Base-by-base conservation (phyloP, 768 basidiomycete species). In the Glaciozyma antarctica region DNA sequence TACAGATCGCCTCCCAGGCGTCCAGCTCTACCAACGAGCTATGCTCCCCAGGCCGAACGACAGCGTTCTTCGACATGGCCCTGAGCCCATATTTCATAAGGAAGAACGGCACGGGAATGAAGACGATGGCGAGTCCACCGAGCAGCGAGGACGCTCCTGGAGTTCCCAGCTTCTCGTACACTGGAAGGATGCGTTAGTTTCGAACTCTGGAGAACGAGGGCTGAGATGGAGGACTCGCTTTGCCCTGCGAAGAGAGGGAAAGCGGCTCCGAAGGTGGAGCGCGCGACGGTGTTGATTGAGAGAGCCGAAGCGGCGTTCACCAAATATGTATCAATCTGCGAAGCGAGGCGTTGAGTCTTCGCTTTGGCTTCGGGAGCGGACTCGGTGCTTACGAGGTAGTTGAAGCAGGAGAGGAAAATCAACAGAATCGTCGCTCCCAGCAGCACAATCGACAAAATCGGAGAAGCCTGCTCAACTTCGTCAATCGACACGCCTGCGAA, bases 291-390 rank as follows among this genome's bases (percentile, higher is more conserved):
- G 65, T 73, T 73, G 59, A 67, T 64, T 1, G 72, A 61, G 8
- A 76, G 62, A 0, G 74, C 75, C 0, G 63, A 65, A 0, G 74
- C 73, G 2, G 75, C 73, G 51, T 67, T 63, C 41, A 32, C 28
- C 24, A 58, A 28, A 41, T 52, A 52, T 22, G n/a, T 58, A 13
- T 64, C 62, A 32, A 73, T 66, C 47, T 48, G 21, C 47, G 45
- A 5, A 16, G n/a, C 21, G 21, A 21, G 47, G n/a, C n/a, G 19
- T 1, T 48, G 6, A 19, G 19, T 45, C 45, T 22, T 45, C 19
- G 21, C 16, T 21, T 10, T 7, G 22, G 10, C 7, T 5, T 2
- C 19, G n/a, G 3, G 19, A 10, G n/a, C 3, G n/a, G 10, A 21
- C n/a, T 13, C 9, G 22, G 24, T 48, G 13, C 64, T 60, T 24